phyloP scores from a whole-genome alignment of 495 filamentous ascomycete species.

The Neurospora sp. region DNA sequence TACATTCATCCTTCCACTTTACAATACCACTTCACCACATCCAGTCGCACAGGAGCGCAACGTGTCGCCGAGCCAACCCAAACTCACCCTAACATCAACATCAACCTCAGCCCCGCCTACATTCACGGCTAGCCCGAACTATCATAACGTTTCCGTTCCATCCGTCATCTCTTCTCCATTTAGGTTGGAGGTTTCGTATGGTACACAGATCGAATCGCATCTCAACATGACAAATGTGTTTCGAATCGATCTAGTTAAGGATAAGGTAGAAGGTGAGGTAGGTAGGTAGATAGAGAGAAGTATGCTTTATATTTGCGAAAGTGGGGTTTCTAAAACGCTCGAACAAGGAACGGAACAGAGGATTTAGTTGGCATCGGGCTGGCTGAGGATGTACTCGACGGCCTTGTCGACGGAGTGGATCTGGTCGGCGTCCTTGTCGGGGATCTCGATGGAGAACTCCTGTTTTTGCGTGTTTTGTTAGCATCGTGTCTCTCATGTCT shows the following conservation, averaged over 20 bases:
- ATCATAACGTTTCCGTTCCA: neutral
- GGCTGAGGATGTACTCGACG: conserved; percentile 86
- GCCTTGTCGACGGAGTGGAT: conserved; percentile 97
- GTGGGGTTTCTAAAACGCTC: neutral
- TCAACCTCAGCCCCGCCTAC: neutral
- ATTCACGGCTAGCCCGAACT: neutral
- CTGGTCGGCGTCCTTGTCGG: conserved; percentile 94
- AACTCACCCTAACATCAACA: neutral
- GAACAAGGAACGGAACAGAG: neutral
- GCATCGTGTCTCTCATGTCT: conserved; percentile 8
- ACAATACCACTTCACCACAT: too few relatives aligned
- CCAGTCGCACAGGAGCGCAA: too few relatives aligned
- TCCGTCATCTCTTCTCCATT: neutral
- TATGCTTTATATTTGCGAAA: neutral
- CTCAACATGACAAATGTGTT: neutral
- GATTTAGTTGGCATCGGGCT: conserved; percentile 65
- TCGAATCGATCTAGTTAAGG: neutral
- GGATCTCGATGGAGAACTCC: conserved; percentile 99
- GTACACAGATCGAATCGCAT: neutral
- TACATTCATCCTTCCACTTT: too few relatives aligned
- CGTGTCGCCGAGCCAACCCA: too few relatives aligned
- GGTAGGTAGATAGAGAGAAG: neutral
- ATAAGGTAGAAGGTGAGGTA: neutral
- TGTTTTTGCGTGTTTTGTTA: conserved; percentile 30
- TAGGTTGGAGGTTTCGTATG: neutral